Base-by-base conservation (phyloP, 148 eudicot species). In the Vaccinium darrowii region DNA sequence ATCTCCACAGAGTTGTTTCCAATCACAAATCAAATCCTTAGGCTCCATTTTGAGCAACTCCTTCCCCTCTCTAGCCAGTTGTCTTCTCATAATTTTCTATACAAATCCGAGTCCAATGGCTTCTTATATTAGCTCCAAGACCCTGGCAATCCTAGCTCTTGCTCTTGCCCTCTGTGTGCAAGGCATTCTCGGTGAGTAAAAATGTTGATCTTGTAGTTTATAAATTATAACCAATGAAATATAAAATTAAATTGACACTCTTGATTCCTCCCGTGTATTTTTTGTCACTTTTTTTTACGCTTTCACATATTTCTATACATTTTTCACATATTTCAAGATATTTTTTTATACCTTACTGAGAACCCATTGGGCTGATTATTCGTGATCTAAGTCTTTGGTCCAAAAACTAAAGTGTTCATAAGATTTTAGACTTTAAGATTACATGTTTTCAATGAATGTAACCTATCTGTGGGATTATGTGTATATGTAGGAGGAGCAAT, bases 401-500 rank as follows among this genome's bases (percentile, higher is more conserved):
- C 60, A 14, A 14, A 56, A 56, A 43, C 47, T 56, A 56, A 56
- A 56, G 16, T 56, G 47, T 58, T 60, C 65, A 60, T 10, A 62
- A 62, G 33, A 67, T 67, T 25, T 25, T 25, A 65, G 13, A 65
- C 30, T 65, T 23, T 23, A 2, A 65, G 69, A 5, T 65, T 65
- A 23, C 30, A 65, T 23, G 14, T 8, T 65, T 65, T 7, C 3
- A 19, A 62, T 62, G 0, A 0, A 21, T 2, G 69, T 7, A 63
- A 63, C 63, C n/a, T 58, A 18, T 58, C 5, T 60, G 65, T 8
- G 16, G 77, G n/a, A 6, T 10, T 8, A 36, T 73, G 8, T 3
- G 39, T 51, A 53, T n/a, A 39, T 8, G 30, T 52, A 91, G 95
- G 87, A 71, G 87, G 88, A 63, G 90, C 53, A 30, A 84, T 91